A percentile compares a stretch with the other conserved stretches of the same genome.
These are phyloP conservation scores for Penicillium concentricum DNA, from an alignment of 2,329 filamentous ascomycete species.

Conservation along the genomic window DNA sequence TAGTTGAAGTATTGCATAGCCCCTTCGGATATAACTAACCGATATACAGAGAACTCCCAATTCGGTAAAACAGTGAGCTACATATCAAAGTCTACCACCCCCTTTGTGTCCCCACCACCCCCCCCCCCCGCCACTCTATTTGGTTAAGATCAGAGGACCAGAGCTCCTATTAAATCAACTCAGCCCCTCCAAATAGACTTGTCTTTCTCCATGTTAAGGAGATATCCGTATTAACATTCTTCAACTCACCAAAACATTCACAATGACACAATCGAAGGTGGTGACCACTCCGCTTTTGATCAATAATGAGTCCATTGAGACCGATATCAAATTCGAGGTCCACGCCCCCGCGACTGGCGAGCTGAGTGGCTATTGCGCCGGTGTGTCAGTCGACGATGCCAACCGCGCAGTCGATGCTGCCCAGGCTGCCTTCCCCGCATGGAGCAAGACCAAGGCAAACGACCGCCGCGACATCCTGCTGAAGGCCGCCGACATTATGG, in stretches of 20 bases:
- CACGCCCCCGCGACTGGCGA: slow-evolving; percentile 56
- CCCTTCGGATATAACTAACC: neutral
- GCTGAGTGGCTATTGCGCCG: slow-evolving; percentile 55
- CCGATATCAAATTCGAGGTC: slow-evolving; percentile 49
- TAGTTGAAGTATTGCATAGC: neutral
- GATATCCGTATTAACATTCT: neutral
- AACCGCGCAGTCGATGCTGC: slow-evolving; percentile 60
- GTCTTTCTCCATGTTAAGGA: neutral
- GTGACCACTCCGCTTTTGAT: slow-evolving; percentile 44
- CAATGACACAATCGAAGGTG: slow-evolving; percentile 14
- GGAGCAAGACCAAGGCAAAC: slow-evolving; percentile 62
- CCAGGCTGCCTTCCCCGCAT: slow-evolving; percentile 65
- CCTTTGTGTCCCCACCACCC: neutral
- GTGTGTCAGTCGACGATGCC: slow-evolving; percentile 57
- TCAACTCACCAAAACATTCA: neutral
- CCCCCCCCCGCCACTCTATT: neutral
- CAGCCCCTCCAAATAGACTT: neutral
- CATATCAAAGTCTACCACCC: neutral
- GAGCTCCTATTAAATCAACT: neutral
- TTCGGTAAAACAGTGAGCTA: neutral
- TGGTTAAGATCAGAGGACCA: neutral
- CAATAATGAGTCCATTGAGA: slow-evolving; percentile 44
- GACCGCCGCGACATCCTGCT: slow-evolving; percentile 66
- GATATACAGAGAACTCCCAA: neutral
- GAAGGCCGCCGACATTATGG: slow-evolving; percentile 40